Base-by-base conservation (phyloP, 352 stramenopile genomes). In the Globisporangium spiculum region DNA sequence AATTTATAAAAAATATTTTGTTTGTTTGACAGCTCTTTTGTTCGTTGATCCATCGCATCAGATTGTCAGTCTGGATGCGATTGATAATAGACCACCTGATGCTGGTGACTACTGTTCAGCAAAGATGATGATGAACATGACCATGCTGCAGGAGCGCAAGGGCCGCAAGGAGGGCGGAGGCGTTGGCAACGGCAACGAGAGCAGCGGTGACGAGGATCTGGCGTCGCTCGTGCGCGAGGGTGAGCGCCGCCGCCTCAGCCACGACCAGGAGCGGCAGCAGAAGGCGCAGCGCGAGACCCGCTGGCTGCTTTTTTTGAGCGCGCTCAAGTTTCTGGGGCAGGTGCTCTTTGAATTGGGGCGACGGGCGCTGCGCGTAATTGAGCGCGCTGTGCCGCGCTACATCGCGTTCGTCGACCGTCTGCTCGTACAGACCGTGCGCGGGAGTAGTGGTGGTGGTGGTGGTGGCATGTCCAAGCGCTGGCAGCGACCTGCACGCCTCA, bases 271-370 rank as follows among this genome's bases (percentile, higher is more conserved):
- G 30, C 67, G 68, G 16, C 55, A 65, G 62, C 68, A 63, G 6
- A 62, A 53, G 63, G 30, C n/a, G 20, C 50, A 52, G 46, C 69
- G 56, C 27, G 57, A 75, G 58, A 69, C 67, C 30, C 82, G 78
- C 56, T 84, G 78, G 77, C 70, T 70, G 26, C 69, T 73, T 9
- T 84, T 87, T 61, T 48, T 80, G 24, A 63, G 50, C 44, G 79
- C 80, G 20, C 44, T 89, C 24, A 65, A 81, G 67, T 82, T 83
- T 32, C 62, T 89, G 18, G 75, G 67, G 12, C 75, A 83, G 55
- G 72, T 91, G 53, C 67, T 89, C 27, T 22, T 89, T 22, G 79
- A 89, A 61, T 63, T 89, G 53, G 77, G 78, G 0, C 70, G 82
- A 1, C 77, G 82, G 18, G 60, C 60, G 6, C 38, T 89, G 63